phyloP scores from a whole-genome alignment of 306 rosid genomes.

The Pachyrhizus erosus region DNA sequence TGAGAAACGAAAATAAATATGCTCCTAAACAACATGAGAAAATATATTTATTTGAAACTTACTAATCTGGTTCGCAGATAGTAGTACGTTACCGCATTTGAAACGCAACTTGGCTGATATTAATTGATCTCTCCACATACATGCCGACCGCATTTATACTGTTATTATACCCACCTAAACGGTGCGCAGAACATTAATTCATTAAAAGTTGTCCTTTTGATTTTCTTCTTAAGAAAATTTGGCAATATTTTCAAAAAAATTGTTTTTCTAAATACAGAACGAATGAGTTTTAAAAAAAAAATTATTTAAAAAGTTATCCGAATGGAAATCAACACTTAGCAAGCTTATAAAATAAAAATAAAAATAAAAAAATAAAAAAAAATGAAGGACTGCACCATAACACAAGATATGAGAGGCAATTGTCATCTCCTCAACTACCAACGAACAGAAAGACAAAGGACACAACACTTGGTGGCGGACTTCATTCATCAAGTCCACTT shows the following conservation, averaged over 20 bases:
- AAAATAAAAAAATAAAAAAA: not conserved
- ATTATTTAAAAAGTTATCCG: not conserved
- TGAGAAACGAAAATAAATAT: not conserved
- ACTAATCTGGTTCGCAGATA: not conserved
- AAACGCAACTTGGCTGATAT: not conserved
- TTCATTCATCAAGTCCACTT: not conserved
- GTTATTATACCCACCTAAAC: not conserved
- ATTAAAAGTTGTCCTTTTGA: not conserved
- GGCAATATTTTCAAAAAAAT: not conserved
- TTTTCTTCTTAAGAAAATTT: not conserved
- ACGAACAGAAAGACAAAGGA: slow-evolving; percentile 23
- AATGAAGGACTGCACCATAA: not conserved
- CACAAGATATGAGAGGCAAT: not conserved
- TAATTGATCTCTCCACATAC: not conserved
- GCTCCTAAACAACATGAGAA: not conserved
- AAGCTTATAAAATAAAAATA: not conserved
- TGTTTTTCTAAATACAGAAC: not conserved
- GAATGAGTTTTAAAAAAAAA: not conserved
- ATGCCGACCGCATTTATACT: not conserved
- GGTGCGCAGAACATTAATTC: not conserved
- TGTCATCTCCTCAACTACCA: slow-evolving; percentile 33
- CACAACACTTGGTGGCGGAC: slow-evolving; percentile 6
- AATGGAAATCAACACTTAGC: not conserved
- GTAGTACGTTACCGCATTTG: not conserved
- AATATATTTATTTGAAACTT: not conserved